These are phyloP conservation scores for Solanum medicagineum DNA, from an alignment of 257 asterid species.

Conservation along the genomic window DNA sequence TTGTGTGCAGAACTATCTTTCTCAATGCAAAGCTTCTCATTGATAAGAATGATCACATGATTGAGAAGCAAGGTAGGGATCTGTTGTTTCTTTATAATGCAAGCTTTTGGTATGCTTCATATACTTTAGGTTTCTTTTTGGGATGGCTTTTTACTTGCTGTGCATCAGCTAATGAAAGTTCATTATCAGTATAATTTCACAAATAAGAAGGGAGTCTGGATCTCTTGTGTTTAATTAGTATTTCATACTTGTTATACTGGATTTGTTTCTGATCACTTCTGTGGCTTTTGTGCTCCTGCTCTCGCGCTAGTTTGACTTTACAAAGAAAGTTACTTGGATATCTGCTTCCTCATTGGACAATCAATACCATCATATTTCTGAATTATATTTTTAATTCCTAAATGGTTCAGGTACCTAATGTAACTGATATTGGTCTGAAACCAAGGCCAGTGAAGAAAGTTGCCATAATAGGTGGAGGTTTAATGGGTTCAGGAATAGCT, in stretches of 20 bases:
- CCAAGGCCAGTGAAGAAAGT: conserved; percentile 75
- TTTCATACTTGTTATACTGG: neutral
- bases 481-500: conserved; percentile 99
- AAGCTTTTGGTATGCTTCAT: neutral
- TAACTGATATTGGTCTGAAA: conserved; percentile 82
- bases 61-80: neutral
- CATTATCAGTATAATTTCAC: neutral
- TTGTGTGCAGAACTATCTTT: neutral
- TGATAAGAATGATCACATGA: neutral
- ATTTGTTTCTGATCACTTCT: neutral
- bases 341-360: neutral
- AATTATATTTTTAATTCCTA: neutral
- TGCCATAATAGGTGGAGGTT: conserved; percentile 95
- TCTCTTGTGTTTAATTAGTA: neutral
- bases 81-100: neutral
- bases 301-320: neutral
- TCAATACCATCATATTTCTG: neutral
- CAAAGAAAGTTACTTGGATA: neutral
- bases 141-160: neutral
- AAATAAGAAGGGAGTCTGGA: neutral
- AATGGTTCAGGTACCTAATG: conserved; percentile 61
- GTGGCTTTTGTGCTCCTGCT: neutral
- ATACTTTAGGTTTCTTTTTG: neutral
- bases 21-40: neutral
- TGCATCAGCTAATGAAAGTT: neutral